Percentiles rank a stretch among this genome's conserved stretches.
Conservation (phyloP, 768 basidiomycete species). For the Piloderma croceum region DNA sequence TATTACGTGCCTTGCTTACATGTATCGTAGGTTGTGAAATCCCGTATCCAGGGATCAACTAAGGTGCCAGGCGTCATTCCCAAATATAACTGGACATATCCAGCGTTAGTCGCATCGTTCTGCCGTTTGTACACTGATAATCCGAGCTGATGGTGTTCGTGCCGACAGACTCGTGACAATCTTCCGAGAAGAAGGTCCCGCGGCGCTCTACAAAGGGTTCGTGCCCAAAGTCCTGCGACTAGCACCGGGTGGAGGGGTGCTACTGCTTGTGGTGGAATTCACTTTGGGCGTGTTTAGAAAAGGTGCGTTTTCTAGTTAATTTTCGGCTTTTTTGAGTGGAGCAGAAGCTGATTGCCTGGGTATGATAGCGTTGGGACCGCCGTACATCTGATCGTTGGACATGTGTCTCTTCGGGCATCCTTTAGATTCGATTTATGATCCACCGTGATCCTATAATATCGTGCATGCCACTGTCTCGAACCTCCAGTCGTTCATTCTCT, state of each 20-base stretch:
- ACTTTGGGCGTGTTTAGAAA: slow-evolving; percentile 73
- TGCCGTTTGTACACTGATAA: neutral
- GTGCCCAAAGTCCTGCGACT: slow-evolving; percentile 91
- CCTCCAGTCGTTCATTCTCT: no score
- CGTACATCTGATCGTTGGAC: slow-evolving; percentile 48
- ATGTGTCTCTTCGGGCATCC: no score
- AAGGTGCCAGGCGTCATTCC: slow-evolving; percentile 64
- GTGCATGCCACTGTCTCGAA: no score
- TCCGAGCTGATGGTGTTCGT: neutral
- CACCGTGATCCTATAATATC: no score
- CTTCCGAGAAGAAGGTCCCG: slow-evolving; percentile 80
- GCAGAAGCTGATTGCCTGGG: neutral
- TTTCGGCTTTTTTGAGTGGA: slow-evolving; percentile 1
- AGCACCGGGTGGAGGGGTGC: slow-evolving; percentile 91
- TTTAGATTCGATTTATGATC: no score
- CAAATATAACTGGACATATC: slow-evolving; percentile 96
- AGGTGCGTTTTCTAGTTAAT: slow-evolving; percentile 35
- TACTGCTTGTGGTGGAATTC: slow-evolving; percentile 90
- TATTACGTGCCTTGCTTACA: no score
- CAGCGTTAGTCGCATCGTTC: slow-evolving; percentile 43
- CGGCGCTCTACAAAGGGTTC: slow-evolving; percentile 91
- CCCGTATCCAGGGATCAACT: slow-evolving; percentile 79
- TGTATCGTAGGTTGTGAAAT: slow-evolving; percentile 77
- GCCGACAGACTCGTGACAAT: slow-evolving; percentile 56
- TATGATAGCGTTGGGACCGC: slow-evolving; percentile 44